Conservation (phyloP, 306 rosid species). For the Quercus aquifolioides region DNA sequence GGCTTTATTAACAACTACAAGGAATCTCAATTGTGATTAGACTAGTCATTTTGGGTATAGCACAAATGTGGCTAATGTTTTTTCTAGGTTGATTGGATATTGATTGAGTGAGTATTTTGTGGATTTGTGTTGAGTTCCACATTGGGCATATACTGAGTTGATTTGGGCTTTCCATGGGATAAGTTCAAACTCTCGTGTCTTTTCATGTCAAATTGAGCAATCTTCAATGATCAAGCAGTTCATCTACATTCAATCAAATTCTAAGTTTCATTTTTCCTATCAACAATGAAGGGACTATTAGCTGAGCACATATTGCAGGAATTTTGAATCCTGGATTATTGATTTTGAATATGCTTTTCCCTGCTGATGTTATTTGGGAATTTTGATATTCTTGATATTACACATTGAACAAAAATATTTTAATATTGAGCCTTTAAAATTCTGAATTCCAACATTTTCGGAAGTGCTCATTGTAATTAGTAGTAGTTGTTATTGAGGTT, state of each 20-base stretch:
- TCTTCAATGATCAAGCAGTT: not conserved
- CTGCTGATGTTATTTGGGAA: not conserved
- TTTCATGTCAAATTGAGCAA: not conserved
- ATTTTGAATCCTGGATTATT: not conserved
- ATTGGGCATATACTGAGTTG: too few species aligned
- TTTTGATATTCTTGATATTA: not conserved
- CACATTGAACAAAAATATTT: not conserved
- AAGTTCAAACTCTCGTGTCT: not conserved
- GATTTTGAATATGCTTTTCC: not conserved
- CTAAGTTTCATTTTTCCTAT: not conserved
- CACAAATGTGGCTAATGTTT: too few species aligned
- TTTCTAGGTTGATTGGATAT: too few species aligned
- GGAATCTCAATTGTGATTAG: too few species aligned
- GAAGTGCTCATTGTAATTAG: not conserved
- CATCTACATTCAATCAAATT: not conserved
- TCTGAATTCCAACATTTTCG: not conserved
- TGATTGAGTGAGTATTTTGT: too few species aligned
- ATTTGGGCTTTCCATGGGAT: not conserved
- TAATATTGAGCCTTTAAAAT: not conserved
- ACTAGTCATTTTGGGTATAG: too few species aligned
- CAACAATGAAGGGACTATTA: not conserved
- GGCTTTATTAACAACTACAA: too few species aligned
- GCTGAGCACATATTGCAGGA: not conserved
- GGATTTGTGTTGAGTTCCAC: too few species aligned
- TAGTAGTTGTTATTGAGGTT: not conserved